Base-by-base conservation (phyloP, 1,284 basidiomycete species). In the Hymenochaete sp. region DNA sequence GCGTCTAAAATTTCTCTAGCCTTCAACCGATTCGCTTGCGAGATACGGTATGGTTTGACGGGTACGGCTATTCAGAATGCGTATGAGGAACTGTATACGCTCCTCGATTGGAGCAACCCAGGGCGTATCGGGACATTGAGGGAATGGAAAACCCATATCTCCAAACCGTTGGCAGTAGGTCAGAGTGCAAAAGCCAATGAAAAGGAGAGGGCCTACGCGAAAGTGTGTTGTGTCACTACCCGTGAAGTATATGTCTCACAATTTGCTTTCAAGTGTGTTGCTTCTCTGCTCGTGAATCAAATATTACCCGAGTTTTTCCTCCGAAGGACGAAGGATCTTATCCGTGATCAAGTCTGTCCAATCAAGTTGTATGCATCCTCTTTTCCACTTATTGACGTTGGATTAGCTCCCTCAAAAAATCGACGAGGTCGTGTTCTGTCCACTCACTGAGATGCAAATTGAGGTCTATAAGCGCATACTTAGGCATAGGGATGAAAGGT, bases 361-460 rank as follows among this genome's bases (percentile, higher is more conserved):
- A n/a, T 16, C 5, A 35, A 52, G 22, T 11, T 27, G 51, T 35
- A 19, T 22, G 31, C n/a, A 41, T 43, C 1, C 42, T 24, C 35
- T 10, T n/a, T n/a, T 49, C 32, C 21, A 22, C 10, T 27, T 37
- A 14, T 40, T 40, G 4, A 44, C 2, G 6, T 19, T 37, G 35
- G 22, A 24, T 4, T 54, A 91, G 79, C 70, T 93, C 10, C 90
- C 90, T 0, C 67, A 68, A 52, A 93, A 93, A 66, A 75, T 71
- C 0, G 90, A 93, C 55, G 71, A 88, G 56, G 82, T 93, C n/a
- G 86, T 92, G 4, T 91, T 93, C 57, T 93, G 90, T 57, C 88
- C 88, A 13, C 63, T 93, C 38, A 83, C 84, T 0, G 49, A 64
- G 0, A 70, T 65, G 28, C 90, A 93, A 60, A 72, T 77, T 16